Evolutionary conservation across 208 protist genomes (phyloP), one percentile per base, ranked within the genome.

Genomic region (Crithidia expoeki): DNA sequence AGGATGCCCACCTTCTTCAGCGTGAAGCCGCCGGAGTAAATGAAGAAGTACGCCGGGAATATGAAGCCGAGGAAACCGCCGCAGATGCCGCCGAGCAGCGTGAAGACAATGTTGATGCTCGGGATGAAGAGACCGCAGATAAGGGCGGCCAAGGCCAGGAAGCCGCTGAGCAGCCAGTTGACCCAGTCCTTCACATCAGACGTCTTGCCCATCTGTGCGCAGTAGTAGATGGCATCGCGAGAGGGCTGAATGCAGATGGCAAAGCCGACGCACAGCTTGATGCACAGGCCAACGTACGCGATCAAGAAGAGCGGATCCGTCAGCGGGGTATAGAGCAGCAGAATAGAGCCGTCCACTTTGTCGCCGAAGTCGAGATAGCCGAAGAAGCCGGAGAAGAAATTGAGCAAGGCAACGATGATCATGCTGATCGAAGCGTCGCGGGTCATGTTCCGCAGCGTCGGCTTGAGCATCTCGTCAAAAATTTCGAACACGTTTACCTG

Each of bases 251-350:
- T 88, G 71, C 78, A 87, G 57, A 94, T 75, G 53, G 83, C 80
- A 47, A 92, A 94, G 19, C 80, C 85, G n/a, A 90, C 85, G 65
- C 86, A 93, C 47, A 94, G 57, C 76, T 92, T 94, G 47, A 94
- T 33, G 61, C 73, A 75, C 34, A 94, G 81, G 47, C 84, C 87
- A 33, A 94, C 73, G 76, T 92, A 94, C 10, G 80, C 58, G 23
- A 93, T 49, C 42, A 74, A 46, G 52, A 94, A 79, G 21, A 85
- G 61, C 17, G 76, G 69, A 1, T 93, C 79, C 36, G 85, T 25
- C 21, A 63, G 55, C 14, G 85, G 81, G 25, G 46, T 21, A 74
- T 94, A 94, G 55, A 85, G 68, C 32, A 68, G 56, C 69, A 96
- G 74, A 33, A 93, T 80, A 40, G 86, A 90, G 56, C 67, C 87